A percentile compares a stretch with the other conserved stretches of the same genome.
These are phyloP conservation scores for Kuraishia cidri DNA, from an alignment of 805 yeast genomes.

Conservation along the genomic window DNA sequence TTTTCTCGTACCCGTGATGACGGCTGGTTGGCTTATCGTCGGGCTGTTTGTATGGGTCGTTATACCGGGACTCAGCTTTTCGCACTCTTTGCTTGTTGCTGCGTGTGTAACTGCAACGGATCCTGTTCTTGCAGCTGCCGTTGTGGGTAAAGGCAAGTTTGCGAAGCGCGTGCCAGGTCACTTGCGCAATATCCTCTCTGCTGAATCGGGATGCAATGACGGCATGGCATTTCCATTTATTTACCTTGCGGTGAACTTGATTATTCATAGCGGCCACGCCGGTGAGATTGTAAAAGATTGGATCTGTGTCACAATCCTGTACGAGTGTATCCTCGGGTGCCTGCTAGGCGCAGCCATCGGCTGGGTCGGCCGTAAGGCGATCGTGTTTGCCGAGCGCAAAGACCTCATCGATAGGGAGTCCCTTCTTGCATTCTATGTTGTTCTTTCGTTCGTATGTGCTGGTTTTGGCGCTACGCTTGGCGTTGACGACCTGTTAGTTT, in stretches of 20 bases:
- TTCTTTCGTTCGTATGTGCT: slow-evolving; percentile 46
- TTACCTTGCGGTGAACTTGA: slow-evolving; percentile 45
- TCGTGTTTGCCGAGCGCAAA: slow-evolving; percentile 42
- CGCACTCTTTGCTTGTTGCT: slow-evolving; percentile 49
- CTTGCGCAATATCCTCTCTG: slow-evolving; percentile 50
- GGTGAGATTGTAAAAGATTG: slow-evolving; percentile 51
- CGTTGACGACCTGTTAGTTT: slow-evolving; percentile 62
- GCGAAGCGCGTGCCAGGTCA: slow-evolving; percentile 60
- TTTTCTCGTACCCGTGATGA: slow-evolving; percentile 61
- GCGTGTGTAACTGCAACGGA: slow-evolving; percentile 76
- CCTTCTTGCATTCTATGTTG: slow-evolving; percentile 42
- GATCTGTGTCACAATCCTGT: slow-evolving; percentile 50
- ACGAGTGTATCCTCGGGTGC: slow-evolving; percentile 52
- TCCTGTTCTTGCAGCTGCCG: slow-evolving; percentile 67
- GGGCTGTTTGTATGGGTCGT: slow-evolving; percentile 55
- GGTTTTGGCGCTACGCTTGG: slow-evolving; percentile 61
- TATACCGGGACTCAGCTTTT: slow-evolving; percentile 46
- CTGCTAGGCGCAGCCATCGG: slow-evolving; percentile 49
- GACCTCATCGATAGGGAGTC: slow-evolving; percentile 56
- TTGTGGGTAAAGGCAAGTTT: slow-evolving; percentile 65
- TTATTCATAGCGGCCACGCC: slow-evolving; percentile 38
- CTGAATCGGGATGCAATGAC: slow-evolving; percentile 72
- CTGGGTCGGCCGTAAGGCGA: slow-evolving; percentile 34
- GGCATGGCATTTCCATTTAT: slow-evolving; percentile 69
- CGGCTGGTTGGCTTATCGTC: slow-evolving; percentile 58